Conservation (phyloP, 176 grass and related monocot species). For the Aegilops longissima region DNA sequence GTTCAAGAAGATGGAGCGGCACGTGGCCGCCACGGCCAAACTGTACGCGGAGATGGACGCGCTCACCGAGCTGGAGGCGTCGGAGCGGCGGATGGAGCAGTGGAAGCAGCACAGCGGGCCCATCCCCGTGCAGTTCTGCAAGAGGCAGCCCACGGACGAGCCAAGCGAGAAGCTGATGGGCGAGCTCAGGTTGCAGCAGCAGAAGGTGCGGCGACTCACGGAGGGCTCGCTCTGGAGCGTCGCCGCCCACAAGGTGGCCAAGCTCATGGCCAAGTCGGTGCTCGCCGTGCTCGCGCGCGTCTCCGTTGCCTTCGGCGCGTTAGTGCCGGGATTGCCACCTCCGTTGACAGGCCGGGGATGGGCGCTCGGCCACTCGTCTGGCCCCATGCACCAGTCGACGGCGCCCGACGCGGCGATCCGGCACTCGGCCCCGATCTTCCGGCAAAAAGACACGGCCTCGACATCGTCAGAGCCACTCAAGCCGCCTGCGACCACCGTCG, state of each 20-base stretch:
- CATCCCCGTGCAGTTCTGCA: conserved; percentile 47
- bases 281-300: conserved; percentile 66
- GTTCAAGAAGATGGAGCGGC: conserved; percentile 70
- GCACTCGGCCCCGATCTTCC: conserved; percentile 72
- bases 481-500: conserved; percentile 48
- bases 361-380: conserved; percentile 40
- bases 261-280: conserved; percentile 65
- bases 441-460: conserved; percentile 14
- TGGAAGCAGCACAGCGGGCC: conserved; percentile 75
- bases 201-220: conserved; percentile 53
- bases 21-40: conserved; percentile 34
- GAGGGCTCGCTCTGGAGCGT: conserved; percentile 68
- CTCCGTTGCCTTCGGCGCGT: conserved; percentile 44
- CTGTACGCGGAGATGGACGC: conserved; percentile 80
- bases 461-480: conserved; percentile 17
- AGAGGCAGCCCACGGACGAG: conserved; percentile 17
- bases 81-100: conserved; percentile 62
- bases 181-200: conserved; percentile 47
- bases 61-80: conserved; percentile 67
- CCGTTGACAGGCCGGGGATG: neutral
- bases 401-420: conserved; percentile 20
- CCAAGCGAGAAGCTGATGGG: conserved; percentile 32
- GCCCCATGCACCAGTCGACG: conserved; percentile 37
- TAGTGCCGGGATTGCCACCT: conserved; percentile 54
- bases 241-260: conserved; percentile 41